Evolutionary conservation across 2,329 filamentous ascomycete species (phyloP).

Genomic region (Aspergillus ruber): DNA sequence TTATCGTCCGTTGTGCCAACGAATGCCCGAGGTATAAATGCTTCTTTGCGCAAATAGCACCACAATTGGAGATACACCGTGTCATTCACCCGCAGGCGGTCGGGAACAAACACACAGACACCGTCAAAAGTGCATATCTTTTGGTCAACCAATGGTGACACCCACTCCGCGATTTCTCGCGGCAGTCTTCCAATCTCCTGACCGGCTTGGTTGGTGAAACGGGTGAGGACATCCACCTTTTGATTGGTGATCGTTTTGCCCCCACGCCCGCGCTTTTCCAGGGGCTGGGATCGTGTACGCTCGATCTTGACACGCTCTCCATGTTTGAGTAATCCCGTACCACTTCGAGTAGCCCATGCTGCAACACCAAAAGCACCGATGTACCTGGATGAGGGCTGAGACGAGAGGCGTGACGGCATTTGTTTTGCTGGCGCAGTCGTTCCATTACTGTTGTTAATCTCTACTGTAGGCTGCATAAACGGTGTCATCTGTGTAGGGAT

Average conservation of each 20-base stretch:
- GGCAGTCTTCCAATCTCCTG: conserved; percentile 81
- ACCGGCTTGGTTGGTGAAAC: conserved; percentile 74
- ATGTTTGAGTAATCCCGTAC: conserved; percentile 65
- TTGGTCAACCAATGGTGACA: conserved; percentile 86
- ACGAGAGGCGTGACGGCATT: conserved; percentile 8
- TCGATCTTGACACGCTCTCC: conserved; percentile 83
- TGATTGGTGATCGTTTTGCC: conserved; percentile 47
- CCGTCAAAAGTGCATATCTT: conserved; percentile 82
- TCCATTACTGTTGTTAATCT: not conserved
- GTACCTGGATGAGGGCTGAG: conserved; percentile 58
- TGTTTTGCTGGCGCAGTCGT: conserved; percentile 3
- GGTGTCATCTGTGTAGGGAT: not conserved
- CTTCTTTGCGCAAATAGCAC: conserved; percentile 66
- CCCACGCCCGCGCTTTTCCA: conserved; percentile 42
- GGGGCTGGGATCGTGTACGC: conserved; percentile 66
- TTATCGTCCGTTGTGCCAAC: conserved; percentile 54
- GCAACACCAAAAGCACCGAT: conserved; percentile 87
- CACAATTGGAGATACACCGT: conserved; percentile 86
- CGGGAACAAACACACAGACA: conserved; percentile 80
- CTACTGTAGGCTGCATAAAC: not conserved
- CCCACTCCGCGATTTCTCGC: conserved; percentile 83
- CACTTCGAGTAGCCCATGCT: conserved; percentile 87
- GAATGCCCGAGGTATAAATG: conserved; percentile 63
- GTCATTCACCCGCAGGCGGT: conserved; percentile 79
- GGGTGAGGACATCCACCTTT: conserved; percentile 78